Evolutionary conservation across 2,329 filamentous ascomycete genomes (phyloP).

Genomic region (Penicillium sp.): DNA sequence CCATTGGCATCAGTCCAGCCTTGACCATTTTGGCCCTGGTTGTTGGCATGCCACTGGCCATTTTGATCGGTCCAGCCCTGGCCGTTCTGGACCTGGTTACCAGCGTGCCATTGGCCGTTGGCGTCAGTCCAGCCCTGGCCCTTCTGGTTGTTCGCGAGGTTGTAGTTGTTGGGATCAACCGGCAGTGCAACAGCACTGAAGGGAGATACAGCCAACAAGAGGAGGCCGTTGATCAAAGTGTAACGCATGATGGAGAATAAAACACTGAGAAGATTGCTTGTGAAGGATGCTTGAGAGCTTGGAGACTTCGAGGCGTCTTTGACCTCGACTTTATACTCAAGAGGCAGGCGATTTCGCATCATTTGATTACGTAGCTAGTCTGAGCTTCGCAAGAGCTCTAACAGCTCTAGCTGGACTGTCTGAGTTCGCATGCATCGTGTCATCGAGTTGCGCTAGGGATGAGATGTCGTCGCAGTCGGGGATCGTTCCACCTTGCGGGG

Average conservation of each 20-base stretch:
- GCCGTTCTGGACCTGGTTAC: too few relatives aligned
- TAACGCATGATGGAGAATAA: slow-evolving; percentile 15
- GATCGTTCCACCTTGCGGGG: slow-evolving; percentile 15
- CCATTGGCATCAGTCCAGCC: slow-evolving; percentile 1
- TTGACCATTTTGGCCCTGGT: not conserved
- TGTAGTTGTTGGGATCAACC: slow-evolving; percentile 17
- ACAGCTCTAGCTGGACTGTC: slow-evolving; percentile 1
- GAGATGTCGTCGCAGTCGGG: slow-evolving; percentile 9
- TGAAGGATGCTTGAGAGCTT: slow-evolving; percentile 1
- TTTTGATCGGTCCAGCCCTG: slow-evolving; percentile 6
- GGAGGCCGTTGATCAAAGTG: slow-evolving; percentile 17
- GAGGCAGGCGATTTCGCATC: too few relatives aligned
- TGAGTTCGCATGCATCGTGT: slow-evolving; percentile 8
- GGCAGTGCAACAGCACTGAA: slow-evolving; percentile 17
- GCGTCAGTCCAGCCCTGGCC: slow-evolving; percentile 7
- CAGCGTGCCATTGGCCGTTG: slow-evolving; percentile 8
- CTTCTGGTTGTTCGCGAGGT: slow-evolving; percentile 3
- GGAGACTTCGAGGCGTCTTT: slow-evolving; percentile 1
- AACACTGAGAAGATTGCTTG: not conserved
- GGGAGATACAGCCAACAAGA: slow-evolving; percentile 20
- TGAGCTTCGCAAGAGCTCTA: too few relatives aligned
- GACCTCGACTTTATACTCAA: too few relatives aligned
- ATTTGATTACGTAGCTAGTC: too few relatives aligned
- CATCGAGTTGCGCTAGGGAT: slow-evolving; percentile 9
- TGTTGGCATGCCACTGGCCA: slow-evolving; percentile 2